Evolutionary conservation across 345 rosid species (phyloP), one percentile per base, ranked within the genome.

Genomic region (Erysimum cheiranthoides): DNA sequence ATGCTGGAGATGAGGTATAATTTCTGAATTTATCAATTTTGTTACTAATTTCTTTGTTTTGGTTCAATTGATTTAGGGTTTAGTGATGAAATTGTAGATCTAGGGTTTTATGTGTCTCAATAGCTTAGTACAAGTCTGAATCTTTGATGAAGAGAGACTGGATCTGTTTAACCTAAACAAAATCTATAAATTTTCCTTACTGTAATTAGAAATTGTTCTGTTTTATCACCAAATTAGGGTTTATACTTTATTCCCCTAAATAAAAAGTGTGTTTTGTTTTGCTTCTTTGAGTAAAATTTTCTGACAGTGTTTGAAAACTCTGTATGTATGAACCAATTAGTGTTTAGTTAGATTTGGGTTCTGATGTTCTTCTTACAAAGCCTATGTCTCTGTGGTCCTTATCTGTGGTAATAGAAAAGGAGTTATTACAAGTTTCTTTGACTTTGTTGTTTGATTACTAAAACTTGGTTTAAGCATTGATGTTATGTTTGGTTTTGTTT

Each of bases 1-100:
- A 76, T 27, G 83, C 25, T 31, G 89, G 77, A 62, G 88, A 81
- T 31, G 90, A 84, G 85, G 90, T 85, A 81, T 50, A 10, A 6
- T n/a, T 9, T 57, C 65, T 43, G 52, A 47, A 46, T 35, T 11
- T 4, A 31, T 30, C 62, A 10, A 18, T 10, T 61, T 31, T 30
- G 52, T 47, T 46, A 36, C 36, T 46, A 4, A n/a, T n/a, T n/a
- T 16, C 16, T 17, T 0, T 35, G 2, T 18, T 8, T 21, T 54
- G 12, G 25, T 68, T 40, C 8, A 9, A 31, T 77, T 57, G 46
- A 30, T 28, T 46, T 47, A 46, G 45, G 49, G 40, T 49, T 52
- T 69, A 17, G 0, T 16, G 8, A 18, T 35, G 34, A 1, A 70
- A 31, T 14, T 38, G 40, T 71, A 78, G 77, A 65, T 78, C 77